Base-by-base conservation (phyloP, 2,329 filamentous ascomycete genomes). In the Pseudogymnoascus sp. region DNA sequence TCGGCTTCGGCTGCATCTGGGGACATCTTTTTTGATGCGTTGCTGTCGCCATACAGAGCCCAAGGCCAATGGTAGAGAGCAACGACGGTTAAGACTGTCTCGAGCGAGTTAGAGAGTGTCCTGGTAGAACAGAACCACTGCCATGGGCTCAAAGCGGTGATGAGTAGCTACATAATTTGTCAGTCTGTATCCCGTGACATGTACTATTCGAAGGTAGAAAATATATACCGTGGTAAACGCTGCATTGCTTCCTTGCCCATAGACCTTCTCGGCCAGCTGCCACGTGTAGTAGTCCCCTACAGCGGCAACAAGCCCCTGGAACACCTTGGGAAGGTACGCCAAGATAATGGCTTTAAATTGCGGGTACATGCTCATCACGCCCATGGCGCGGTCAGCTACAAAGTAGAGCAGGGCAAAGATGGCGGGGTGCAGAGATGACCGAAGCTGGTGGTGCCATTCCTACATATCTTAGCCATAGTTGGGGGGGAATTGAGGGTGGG, bases 61-160 rank as follows among this genome's bases (percentile, higher is more conserved):
- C 94, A 97, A 10, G 94, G 93, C 89, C 91, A 97, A 68, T 86
- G 84, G 71, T 85, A 85, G 50, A 97, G 78, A 1, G 92, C 93
- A 68, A 85, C 80, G 63, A 89, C 79, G 4, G 93, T 97, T 67
- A 99, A 76, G 0, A 89, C 89, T n/a, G 88, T 91, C 78, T 99
- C 94, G 4, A 97, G 78, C 60, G 87, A 94, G 75, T 99, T 99
- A 61, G 93, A 97, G 70, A 99, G 88, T 0, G 94, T 96, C 54
- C 94, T 84, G 0, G 92, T 93, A 1, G 92, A 94, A 75, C 88
- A 94, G 75, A 94, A 97, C 90, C 90, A 97, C 73, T 97, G 91
- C 92, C 94, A 99, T 5, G 94, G 90, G 74, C 86, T 96, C 69
- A 86, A 77, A 44, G 89, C 74, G 2, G 85, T 86, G 75, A 94